Percentiles rank a stretch among this genome's conserved stretches.
phyloP scores from a whole-genome alignment of 1,284 basidiomycete species.

The Trametes hirsuta region DNA sequence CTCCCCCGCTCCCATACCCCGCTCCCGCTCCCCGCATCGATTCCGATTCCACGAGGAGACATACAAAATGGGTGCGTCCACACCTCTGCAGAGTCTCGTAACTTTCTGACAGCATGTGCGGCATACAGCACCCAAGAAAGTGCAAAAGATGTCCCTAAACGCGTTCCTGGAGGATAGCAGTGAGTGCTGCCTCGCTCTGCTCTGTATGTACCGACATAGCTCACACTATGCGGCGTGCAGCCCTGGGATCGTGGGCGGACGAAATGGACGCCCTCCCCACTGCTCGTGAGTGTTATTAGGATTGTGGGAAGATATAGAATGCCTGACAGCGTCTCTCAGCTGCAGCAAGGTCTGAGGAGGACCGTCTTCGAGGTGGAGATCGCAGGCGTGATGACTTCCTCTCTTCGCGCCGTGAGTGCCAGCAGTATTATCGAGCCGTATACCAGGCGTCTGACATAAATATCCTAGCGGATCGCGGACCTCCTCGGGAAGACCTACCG shows the following conservation, averaged over 20 bases:
- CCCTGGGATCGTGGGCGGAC: slow-evolving; percentile 94
- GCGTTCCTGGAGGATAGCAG: slow-evolving; percentile 87
- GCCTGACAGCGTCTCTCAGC: slow-evolving; percentile 45
- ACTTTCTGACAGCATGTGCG: slow-evolving; percentile 6
- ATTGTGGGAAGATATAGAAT: slow-evolving; percentile 15
- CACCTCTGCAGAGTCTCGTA: background rate
- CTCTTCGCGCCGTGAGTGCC: slow-evolving; percentile 56
- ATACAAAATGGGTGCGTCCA: slow-evolving; percentile 38
- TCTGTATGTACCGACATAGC: slow-evolving; percentile 41
- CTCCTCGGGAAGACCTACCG: slow-evolving; percentile 88
- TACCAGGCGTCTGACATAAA: slow-evolving; percentile 3
- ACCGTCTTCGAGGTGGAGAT: slow-evolving; percentile 51
- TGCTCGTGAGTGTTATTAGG: slow-evolving; percentile 68
- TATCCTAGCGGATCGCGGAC: slow-evolving; percentile 61
- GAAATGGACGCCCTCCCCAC: slow-evolving; percentile 90
- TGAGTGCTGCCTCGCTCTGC: slow-evolving; percentile 42
- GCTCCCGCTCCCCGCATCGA: slow-evolving; percentile 1
- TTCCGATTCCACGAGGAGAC: slow-evolving; percentile 11
- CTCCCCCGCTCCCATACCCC: slow-evolving; percentile 4
- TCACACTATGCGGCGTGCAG: slow-evolving; percentile 41
- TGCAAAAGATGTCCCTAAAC: slow-evolving; percentile 87
- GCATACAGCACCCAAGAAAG: slow-evolving; percentile 79
- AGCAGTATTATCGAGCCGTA: slow-evolving; percentile 9
- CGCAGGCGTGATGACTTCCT: slow-evolving; percentile 63
- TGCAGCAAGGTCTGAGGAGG: slow-evolving; percentile 62